Conservation (phyloP, 148 eudicot genomes). For the Chenopodium suecicum region DNA sequence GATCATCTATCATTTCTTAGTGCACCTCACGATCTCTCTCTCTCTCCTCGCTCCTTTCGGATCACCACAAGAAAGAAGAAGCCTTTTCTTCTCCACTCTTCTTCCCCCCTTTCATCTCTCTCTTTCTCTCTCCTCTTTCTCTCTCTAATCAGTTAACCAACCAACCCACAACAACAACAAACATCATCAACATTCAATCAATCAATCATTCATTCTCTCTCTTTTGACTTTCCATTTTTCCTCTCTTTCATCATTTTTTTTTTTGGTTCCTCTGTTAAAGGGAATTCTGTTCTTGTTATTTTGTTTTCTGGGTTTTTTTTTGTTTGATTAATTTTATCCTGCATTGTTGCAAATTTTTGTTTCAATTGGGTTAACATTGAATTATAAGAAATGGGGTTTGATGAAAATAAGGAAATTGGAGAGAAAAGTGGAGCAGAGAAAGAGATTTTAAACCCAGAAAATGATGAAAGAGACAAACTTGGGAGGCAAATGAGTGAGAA, state of each 20-base stretch:
- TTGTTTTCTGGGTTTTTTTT: too few relatives aligned
- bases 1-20: background rate
- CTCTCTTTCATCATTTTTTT: slow-evolving; percentile 17
- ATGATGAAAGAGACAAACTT: slow-evolving; percentile 37
- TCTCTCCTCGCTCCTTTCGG: slow-evolving; percentile 17
- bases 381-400: slow-evolving; percentile 40
- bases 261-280: too few relatives aligned
- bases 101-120: background rate
- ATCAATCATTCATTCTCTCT: background rate
- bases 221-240: slow-evolving; percentile 18
- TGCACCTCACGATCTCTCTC: slow-evolving; percentile 29
- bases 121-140: background rate
- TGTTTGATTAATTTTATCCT: too few relatives aligned
- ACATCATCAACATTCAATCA: background rate
- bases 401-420: slow-evolving; percentile 41
- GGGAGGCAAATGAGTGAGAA: slow-evolving; percentile 48
- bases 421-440: slow-evolving; percentile 34
- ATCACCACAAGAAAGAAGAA: slow-evolving; percentile 13
- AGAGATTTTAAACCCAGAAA: slow-evolving; percentile 13
- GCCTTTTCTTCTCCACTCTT: slow-evolving; percentile 21
- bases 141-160: background rate
- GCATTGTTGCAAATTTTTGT: too few relatives aligned
- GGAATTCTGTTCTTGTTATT: too few relatives aligned
- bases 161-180: background rate
- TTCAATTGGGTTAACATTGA: too few relatives aligned